Evolutionary conservation across 495 filamentous ascomycete species (phyloP).

Genomic region (Tuber brumale): DNA sequence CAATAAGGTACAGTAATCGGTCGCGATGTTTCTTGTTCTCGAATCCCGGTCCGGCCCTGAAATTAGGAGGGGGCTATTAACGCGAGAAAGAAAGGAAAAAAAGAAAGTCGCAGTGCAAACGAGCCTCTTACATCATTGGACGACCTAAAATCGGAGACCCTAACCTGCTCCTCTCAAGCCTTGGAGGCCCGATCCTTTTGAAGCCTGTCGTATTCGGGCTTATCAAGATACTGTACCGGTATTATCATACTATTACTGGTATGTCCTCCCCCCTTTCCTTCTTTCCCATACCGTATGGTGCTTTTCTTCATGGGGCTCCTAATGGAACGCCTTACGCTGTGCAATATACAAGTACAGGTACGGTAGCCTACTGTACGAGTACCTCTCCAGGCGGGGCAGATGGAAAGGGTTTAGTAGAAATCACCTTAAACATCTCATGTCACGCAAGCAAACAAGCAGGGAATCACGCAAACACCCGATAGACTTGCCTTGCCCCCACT

Average conservation of each 20-base stretch:
- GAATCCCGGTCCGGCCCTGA: neutral
- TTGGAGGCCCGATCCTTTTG: neutral
- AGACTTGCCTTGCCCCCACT: neutral
- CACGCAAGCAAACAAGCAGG: neutral
- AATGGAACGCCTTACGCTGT: neutral
- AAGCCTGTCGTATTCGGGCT: neutral
- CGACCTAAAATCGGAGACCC: neutral
- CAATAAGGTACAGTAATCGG: neutral
- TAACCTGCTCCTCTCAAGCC: neutral
- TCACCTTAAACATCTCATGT: neutral
- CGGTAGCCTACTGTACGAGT: too few species aligned
- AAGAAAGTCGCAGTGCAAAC: neutral
- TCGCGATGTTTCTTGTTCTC: neutral
- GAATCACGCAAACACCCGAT: neutral
- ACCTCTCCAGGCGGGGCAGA: too few species aligned
- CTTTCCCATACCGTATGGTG: neutral
- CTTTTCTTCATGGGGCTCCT: neutral
- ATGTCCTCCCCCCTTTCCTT: neutral
- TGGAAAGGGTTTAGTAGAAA: neutral
- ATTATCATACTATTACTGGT: too few species aligned
- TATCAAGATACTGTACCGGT: neutral
- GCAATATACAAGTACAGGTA: neutral
- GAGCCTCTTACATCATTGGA: conserved; percentile 1
- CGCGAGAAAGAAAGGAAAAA: neutral
- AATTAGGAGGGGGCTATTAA: neutral